Conservation (phyloP, 176 grass and related monocot species). For the Miscanthus lutarioriparius region DNA sequence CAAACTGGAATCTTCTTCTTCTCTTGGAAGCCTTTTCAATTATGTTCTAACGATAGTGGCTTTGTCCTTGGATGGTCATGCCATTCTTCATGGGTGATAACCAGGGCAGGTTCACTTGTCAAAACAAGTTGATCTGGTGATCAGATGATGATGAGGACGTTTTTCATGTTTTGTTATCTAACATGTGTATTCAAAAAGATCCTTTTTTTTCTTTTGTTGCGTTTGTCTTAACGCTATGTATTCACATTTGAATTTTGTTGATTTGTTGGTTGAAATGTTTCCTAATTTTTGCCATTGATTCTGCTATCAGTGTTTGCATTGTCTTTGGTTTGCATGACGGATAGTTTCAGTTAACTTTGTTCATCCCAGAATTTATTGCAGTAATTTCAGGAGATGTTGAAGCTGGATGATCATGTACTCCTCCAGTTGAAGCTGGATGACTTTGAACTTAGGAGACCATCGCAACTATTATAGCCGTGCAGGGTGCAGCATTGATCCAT, state of each 20-base stretch:
- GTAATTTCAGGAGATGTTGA: background rate
- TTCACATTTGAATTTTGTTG: background rate
- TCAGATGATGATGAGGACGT: background rate
- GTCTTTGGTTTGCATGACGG: background rate
- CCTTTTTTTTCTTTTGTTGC: background rate
- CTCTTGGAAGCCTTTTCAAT: background rate
- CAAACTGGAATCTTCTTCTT: background rate
- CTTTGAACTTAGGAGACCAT: no score
- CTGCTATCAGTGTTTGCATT: background rate
- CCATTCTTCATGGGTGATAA: slow-evolving; percentile 25
- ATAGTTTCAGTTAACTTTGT: background rate
- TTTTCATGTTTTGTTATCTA: background rate
- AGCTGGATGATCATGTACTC: no score
- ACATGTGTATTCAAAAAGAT: background rate
- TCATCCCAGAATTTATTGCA: background rate
- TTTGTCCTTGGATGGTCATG: slow-evolving; percentile 42
- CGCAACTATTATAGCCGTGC: background rate
- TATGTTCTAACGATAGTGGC: background rate
- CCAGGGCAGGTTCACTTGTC: slow-evolving; percentile 1
- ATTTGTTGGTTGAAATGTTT: background rate
- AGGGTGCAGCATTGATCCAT: background rate
- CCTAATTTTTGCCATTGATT: background rate
- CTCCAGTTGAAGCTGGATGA: no score
- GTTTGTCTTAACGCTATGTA: background rate
- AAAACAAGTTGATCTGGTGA: background rate